Conservation (phyloP, 192 early-diverging fungal genomes). For the Funneliformis geosporum region DNA sequence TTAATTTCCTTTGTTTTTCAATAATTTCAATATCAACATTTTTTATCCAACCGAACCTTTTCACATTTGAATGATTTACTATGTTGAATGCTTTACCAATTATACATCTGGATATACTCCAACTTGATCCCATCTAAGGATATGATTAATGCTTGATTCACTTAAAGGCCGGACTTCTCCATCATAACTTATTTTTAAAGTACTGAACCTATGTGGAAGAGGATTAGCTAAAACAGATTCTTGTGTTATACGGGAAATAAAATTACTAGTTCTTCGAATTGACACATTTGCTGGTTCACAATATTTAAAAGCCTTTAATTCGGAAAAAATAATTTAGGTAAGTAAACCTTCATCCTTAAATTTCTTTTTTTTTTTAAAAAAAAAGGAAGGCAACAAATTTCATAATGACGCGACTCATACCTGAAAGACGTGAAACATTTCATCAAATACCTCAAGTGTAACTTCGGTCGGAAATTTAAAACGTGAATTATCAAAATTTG, state of each 20-base stretch:
- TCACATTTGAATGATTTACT: no score
- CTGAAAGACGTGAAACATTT: constrained; percentile 55
- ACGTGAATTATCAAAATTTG: constrained; percentile 3
- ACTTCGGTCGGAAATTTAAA: constrained; percentile 33
- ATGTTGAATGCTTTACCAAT: no score
- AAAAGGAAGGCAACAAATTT: no score
- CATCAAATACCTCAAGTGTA: constrained; percentile 49
- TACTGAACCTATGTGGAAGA: not conserved
- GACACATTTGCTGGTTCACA: not conserved
- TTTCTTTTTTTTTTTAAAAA: no score
- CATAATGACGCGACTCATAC: not conserved
- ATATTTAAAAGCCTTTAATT: not conserved
- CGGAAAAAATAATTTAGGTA: not conserved
- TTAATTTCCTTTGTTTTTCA: no score
- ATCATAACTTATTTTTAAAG: not conserved
- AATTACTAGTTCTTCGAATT: not conserved
- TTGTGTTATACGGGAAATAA: not conserved
- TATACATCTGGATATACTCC: not conserved
- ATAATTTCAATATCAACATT: no score
- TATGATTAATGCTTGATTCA: not conserved
- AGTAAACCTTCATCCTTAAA: no score
- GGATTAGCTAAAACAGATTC: not conserved
- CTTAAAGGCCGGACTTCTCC: not conserved
- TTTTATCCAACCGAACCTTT: no score
- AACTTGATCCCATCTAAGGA: not conserved